Evolutionary conservation across 768 basidiomycete species (phyloP).

Genomic region (Mycena galopus): DNA sequence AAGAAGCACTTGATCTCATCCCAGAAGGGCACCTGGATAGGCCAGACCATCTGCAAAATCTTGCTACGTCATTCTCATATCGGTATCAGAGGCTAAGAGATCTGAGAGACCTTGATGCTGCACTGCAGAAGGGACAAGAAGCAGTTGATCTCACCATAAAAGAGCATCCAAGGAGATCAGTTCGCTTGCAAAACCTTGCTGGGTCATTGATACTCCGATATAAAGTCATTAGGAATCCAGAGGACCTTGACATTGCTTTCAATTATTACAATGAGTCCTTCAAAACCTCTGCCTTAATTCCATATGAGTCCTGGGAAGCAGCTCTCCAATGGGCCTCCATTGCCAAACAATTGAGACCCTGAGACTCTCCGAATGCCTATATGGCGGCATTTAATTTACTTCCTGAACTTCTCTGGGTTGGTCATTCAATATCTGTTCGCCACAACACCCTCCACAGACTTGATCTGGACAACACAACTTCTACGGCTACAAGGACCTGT

Average conservation of each 20-base stretch:
- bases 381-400: too few species aligned
- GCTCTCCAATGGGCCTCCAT: not conserved
- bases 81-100: not conserved
- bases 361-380: not conserved
- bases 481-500: not conserved
- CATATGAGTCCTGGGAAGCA: not conserved
- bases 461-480: not conserved
- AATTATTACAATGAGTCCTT: too few species aligned
- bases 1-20: too few species aligned
- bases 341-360: not conserved
- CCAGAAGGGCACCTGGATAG: too few species aligned
- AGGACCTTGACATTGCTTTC: not conserved
- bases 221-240: not conserved
- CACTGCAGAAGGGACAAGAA: not conserved
- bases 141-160: not conserved
- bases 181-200: not conserved
- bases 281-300: not conserved
- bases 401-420: not conserved
- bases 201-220: not conserved
- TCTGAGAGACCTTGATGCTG: not conserved
- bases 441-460: not conserved
- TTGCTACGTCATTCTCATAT: not conserved
- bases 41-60: not conserved
- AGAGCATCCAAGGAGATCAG: too few species aligned
- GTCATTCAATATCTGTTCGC: not conserved